phyloP scores from a whole-genome alignment of 768 basidiomycete genomes.

The Asterophora parasitica region DNA sequence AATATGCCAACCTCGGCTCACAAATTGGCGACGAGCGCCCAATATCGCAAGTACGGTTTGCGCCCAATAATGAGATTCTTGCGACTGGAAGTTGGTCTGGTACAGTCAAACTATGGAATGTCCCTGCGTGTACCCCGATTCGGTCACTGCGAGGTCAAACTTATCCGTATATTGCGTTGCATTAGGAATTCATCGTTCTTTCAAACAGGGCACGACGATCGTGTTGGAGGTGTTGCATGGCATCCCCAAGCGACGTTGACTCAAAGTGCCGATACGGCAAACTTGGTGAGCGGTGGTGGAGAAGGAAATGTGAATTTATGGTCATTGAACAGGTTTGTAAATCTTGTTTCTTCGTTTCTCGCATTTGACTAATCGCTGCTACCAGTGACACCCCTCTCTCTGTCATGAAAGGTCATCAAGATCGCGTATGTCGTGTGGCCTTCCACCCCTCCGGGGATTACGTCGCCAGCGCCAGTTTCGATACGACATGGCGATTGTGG shows the following conservation, averaged over 20 bases:
- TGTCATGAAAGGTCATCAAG: constrained; percentile 82
- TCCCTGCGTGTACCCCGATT: constrained; percentile 83
- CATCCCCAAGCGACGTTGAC: constrained; percentile 88
- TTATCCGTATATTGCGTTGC: not conserved
- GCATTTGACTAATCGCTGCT: constrained; percentile 4
- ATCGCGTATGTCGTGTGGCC: constrained; percentile 87
- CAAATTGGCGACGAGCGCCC: constrained; percentile 98
- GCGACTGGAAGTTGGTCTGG: constrained; percentile 98
- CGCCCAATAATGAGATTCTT: constrained; percentile 83
- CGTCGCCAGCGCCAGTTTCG: constrained; percentile 92
- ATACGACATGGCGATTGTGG: constrained; percentile 97
- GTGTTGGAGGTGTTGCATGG: constrained; percentile 96
- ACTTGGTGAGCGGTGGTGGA: constrained; percentile 88
- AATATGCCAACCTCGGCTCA: constrained; percentile 89
- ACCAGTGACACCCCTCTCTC: constrained; percentile 81
- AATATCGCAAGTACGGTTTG: constrained; percentile 89
- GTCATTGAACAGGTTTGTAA: constrained; percentile 73
- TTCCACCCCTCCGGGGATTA: constrained; percentile 97
- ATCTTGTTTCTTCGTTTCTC: not conserved
- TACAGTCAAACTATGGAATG: constrained; percentile 90
- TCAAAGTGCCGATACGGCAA: constrained; percentile 58
- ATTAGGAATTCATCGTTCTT: constrained; percentile 2
- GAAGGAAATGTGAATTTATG: constrained; percentile 85
- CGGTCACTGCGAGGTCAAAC: constrained; percentile 65
- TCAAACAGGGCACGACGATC: constrained; percentile 73